Base-by-base conservation (phyloP, 331 rosid genomes). In the Pyrus hybrid region DNA sequence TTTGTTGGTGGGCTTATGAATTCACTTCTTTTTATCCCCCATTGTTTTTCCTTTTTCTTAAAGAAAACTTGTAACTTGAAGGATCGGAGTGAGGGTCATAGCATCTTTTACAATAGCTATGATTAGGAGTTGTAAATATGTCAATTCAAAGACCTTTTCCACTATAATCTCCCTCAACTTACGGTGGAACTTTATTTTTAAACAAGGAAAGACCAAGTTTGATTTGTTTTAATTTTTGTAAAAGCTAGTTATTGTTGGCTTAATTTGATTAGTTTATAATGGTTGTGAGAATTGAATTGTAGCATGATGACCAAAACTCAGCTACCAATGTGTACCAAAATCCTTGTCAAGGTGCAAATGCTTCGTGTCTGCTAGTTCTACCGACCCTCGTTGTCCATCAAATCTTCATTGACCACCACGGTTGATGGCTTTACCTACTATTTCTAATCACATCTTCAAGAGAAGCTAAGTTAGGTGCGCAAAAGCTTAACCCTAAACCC, bases 41-140 rank as follows among this genome's bases (percentile, higher is more conserved):
- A 37, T 72, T 30, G 14, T 30, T 63, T 28, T 8, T 17, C 23
- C 1, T 66, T 72, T 45, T 66, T 61, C 28, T n/a, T 41, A 41
- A 25, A 56, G 62, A 67, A 71, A 72, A 75, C 69, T 76, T 68
- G 70, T 32, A 77, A 47, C 57, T 45, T 63, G 78, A 22, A 41
- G 63, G 77, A 23, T 67, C 10, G n/a, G 76, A 30, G 77, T 12
- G 67, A 17, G 54, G 61, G 63, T 54, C 65, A 8, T 80, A 54
- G 54, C 35, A 7, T 47, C 45, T 62, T 54, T 69, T 35, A 21
- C 37, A 51, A 70, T 65, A 64, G 67, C 67, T 28, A 20, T 58
- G n/a, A 56, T 22, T 64, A 41, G 79, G 71, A 30, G 74, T 32
- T 82, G 86, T 78, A 82, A 73, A 82, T 70, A 78, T 82, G 53